Evolutionary conservation across 768 basidiomycete genomes (phyloP).

Genomic region (Rhizopogon sp.): DNA sequence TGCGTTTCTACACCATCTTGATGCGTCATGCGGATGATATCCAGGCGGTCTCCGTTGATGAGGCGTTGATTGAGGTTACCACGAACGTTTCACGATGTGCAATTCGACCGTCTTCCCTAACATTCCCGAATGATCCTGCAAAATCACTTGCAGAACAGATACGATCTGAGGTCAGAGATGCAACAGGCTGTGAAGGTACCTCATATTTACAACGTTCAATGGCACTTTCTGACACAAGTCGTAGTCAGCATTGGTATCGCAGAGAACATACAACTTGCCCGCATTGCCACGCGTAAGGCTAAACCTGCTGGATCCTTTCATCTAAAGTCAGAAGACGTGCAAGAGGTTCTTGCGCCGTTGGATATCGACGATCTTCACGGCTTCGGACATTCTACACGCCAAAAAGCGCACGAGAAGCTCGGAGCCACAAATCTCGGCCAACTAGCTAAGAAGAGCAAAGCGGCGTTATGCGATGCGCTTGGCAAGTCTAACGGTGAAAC

Average conservation of each 20-base stretch:
- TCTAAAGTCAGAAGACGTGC: slow-evolving; percentile 49
- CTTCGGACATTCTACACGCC: slow-evolving; percentile 69
- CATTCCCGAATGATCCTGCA: slow-evolving; percentile 48
- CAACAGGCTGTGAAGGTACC: slow-evolving; percentile 83
- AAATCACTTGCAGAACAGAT: slow-evolving; percentile 79
- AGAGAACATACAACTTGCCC: slow-evolving; percentile 88
- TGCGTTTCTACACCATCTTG: slow-evolving; percentile 89
- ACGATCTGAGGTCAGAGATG: slow-evolving; percentile 65
- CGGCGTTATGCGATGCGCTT: slow-evolving; percentile 60
- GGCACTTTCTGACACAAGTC: not conserved
- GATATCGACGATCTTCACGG: slow-evolving; percentile 82
- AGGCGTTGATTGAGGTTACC: slow-evolving; percentile 89
- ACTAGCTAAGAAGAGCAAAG: slow-evolving; percentile 58
- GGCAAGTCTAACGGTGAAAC: slow-evolving; percentile 83
- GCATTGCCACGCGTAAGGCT: slow-evolving; percentile 84
- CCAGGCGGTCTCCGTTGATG: slow-evolving; percentile 94
- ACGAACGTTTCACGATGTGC: slow-evolving; percentile 41
- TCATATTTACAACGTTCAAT: not conserved
- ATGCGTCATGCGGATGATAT: slow-evolving; percentile 88
- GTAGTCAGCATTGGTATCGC: slow-evolving; percentile 90
- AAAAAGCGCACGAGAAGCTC: slow-evolving; percentile 79
- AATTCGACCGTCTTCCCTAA: slow-evolving; percentile 14
- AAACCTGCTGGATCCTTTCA: slow-evolving; percentile 90
- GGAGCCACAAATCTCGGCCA: slow-evolving; percentile 68
- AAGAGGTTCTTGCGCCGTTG: slow-evolving; percentile 56